Percentiles rank a stretch among this genome's conserved stretches.
Conservation (phyloP, 164 flowering plant species). For the Aristolochia fimbriata region DNA sequence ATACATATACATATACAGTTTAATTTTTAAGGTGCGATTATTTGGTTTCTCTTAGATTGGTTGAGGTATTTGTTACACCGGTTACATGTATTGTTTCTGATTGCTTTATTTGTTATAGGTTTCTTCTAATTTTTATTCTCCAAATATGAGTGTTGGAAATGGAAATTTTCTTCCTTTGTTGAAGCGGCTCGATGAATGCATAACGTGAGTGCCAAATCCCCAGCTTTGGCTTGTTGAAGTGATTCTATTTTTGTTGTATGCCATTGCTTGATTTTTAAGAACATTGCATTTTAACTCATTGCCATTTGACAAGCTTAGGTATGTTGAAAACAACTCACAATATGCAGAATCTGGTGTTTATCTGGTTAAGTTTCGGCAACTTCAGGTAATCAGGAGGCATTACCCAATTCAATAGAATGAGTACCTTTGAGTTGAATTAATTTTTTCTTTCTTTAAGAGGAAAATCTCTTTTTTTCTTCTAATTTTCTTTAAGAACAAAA, state of each 20-base stretch:
- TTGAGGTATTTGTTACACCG: neutral
- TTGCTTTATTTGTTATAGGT: constrained; percentile 42
- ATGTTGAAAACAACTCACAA: constrained; percentile 90
- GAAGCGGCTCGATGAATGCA: constrained; percentile 90
- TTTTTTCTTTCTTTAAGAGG: too few relatives aligned
- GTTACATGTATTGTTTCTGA: neutral
- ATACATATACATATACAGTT: too few relatives aligned
- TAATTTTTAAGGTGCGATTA: too few relatives aligned
- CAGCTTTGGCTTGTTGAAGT: neutral
- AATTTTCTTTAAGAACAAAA: too few relatives aligned
- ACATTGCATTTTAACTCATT: neutral
- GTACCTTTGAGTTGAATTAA: too few relatives aligned
- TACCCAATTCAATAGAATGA: neutral
- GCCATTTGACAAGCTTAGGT: constrained; percentile 32
- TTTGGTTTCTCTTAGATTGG: too few relatives aligned
- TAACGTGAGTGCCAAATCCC: constrained; percentile 52
- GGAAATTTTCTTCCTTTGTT: constrained; percentile 77
- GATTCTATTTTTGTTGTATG: neutral
- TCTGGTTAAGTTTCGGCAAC: constrained; percentile 83
- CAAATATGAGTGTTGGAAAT: constrained; percentile 71
- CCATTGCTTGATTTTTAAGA: too few relatives aligned
- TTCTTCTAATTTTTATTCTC: constrained; percentile 71
- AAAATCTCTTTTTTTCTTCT: too few relatives aligned
- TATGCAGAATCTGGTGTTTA: constrained; percentile 95
- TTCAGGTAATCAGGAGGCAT: constrained; percentile 48